These are phyloP conservation scores for Vaccinium macrocarpon DNA, from an alignment of 148 eudicot genomes.

Conservation along the genomic window DNA sequence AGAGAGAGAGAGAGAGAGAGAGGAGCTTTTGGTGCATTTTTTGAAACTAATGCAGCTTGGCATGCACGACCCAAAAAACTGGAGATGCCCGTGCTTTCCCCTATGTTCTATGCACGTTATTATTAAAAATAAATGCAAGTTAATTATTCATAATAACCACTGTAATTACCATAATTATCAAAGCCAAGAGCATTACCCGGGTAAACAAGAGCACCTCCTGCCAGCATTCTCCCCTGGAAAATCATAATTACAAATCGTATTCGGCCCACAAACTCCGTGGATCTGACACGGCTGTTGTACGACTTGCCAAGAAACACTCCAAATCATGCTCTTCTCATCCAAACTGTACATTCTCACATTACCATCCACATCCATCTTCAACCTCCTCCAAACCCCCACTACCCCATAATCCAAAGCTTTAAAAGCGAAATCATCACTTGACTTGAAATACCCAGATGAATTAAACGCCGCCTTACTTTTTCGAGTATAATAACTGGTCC, in stretches of 20 bases:
- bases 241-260: constrained; percentile 27
- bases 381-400: constrained; percentile 28
- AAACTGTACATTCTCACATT: constrained; percentile 47
- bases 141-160: no score
- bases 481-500: constrained; percentile 23
- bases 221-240: constrained; percentile 9
- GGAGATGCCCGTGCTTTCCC: no score
- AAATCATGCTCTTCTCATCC: constrained; percentile 9
- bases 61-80: no score
- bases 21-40: no score
- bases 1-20: no score
- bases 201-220: constrained; percentile 36
- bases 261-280: constrained; percentile 44
- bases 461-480: constrained; percentile 28
- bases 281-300: constrained; percentile 22
- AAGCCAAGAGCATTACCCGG: constrained; percentile 19
- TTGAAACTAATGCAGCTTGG: no score
- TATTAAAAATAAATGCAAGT: no score
- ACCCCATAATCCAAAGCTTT: constrained; percentile 26
- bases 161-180: no score
- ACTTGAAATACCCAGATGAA: constrained; percentile 33
- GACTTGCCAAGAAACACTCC: constrained; percentile 51
- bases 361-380: constrained; percentile 46
- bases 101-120: no score
- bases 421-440: constrained; percentile 29